A percentile compares a stretch with the other conserved stretches of the same genome.
phyloP scores from a whole-genome alignment of 306 rosid species.

The Oxytropis ochrocephala region DNA sequence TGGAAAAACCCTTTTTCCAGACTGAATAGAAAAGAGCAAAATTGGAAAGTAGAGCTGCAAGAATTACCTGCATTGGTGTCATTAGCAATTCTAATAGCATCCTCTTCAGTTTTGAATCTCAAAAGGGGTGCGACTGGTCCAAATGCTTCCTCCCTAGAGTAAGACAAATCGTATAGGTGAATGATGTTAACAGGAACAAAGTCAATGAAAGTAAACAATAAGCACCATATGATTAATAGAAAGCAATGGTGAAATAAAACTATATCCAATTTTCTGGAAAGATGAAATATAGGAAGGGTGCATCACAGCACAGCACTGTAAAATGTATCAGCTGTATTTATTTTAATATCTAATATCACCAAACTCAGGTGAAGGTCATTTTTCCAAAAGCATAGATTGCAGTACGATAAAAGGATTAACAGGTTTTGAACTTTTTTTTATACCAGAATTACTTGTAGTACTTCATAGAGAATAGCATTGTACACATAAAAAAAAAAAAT shows the following conservation, averaged over 20 bases:
- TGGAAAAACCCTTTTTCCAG: neutral
- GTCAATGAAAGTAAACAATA: neutral
- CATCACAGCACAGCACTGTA: neutral
- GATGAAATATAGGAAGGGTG: neutral
- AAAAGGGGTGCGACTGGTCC: slow-evolving; percentile 94
- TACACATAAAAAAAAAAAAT: neutral
- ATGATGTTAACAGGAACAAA: neutral
- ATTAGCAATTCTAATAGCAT: slow-evolving; percentile 78
- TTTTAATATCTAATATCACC: neutral
- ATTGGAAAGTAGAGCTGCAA: slow-evolving; percentile 5
- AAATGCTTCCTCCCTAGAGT: slow-evolving; percentile 76
- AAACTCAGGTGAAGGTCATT: neutral
- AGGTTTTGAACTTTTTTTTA: neutral
- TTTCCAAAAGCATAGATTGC: neutral
- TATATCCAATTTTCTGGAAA: neutral
- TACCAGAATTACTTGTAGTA: neutral
- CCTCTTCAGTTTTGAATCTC: slow-evolving; percentile 85
- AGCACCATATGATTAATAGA: neutral
- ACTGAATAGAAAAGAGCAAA: neutral
- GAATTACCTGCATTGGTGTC: slow-evolving; percentile 79
- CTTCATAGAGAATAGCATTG: neutral
- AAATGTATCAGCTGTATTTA: neutral
- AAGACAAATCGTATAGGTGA: slow-evolving; percentile 19
- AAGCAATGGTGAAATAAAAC: neutral
- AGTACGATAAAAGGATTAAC: neutral